phyloP scores from a whole-genome alignment of 768 basidiomycete species.

The Cubamyces sp. region DNA sequence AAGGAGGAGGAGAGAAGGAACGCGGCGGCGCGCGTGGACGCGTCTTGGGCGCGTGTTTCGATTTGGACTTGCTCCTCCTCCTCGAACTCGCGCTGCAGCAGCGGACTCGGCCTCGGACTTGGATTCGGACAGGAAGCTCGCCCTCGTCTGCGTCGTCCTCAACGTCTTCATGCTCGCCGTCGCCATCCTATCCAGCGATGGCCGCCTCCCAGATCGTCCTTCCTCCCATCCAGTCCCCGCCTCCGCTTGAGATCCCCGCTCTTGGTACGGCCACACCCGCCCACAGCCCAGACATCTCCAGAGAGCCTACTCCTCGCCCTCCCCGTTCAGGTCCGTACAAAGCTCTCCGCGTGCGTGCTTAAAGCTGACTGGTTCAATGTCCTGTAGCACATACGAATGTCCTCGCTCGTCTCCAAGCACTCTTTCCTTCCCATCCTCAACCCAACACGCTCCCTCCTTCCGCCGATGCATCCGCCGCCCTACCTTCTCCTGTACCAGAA shows the following conservation, averaged over 20 bases:
- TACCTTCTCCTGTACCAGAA: constrained; percentile 30
- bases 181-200: neutral
- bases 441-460: constrained; percentile 24
- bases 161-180: neutral
- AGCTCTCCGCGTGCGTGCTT: no score
- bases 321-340: constrained; percentile 9
- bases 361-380: neutral
- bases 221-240: constrained; percentile 24
- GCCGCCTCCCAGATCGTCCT: constrained; percentile 18
- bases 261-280: constrained; percentile 5
- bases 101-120: neutral
- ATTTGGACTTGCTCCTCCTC: neutral
- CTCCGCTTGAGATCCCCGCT: constrained; percentile 22
- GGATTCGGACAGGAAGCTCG: neutral
- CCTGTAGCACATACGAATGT: constrained; percentile 33
- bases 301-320: constrained; percentile 18
- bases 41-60: neutral
- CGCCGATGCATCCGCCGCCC: constrained; percentile 29
- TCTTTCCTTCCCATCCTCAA: constrained; percentile 46
- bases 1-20: neutral
- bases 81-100: neutral
- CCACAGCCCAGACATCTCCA: constrained; percentile 10
- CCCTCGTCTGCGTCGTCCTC: neutral
- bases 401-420: constrained; percentile 53
- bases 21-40: neutral